Conservation (phyloP, 768 basidiomycete genomes). For the Kwoniella sp. region DNA sequence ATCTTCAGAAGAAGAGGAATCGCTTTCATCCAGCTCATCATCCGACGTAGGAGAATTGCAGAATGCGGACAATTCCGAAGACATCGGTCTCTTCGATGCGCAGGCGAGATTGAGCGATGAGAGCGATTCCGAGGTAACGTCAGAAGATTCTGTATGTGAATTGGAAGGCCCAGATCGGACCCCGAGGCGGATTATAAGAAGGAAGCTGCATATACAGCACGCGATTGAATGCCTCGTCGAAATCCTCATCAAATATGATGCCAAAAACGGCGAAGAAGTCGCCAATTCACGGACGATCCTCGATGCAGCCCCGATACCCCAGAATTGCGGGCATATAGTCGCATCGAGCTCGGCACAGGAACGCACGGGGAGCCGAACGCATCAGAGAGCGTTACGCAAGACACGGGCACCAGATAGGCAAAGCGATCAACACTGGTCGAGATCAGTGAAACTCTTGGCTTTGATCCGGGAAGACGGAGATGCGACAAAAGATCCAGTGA, state of each 20-base stretch:
- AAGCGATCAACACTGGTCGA: slow-evolving; percentile 4
- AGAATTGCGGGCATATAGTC: neutral
- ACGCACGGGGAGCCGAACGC: neutral
- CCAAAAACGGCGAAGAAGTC: neutral
- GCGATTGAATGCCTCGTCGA: neutral
- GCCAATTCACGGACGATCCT: neutral
- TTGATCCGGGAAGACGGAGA: neutral
- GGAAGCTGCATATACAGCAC: neutral
- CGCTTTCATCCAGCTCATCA: slow-evolving; percentile 14
- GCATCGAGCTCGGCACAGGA: neutral
- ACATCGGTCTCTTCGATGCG: neutral
- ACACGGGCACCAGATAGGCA: neutral
- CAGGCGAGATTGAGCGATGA: neutral
- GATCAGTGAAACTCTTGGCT: neutral
- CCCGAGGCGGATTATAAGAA: slow-evolving; percentile 10
- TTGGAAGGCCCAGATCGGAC: slow-evolving; percentile 6
- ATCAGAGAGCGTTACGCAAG: neutral
- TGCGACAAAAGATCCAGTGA: neutral
- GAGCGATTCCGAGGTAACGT: neutral
- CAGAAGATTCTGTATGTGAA: slow-evolving; percentile 1
- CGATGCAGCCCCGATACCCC: neutral
- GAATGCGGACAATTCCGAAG: neutral
- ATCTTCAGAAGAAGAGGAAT: slow-evolving; percentile 21
- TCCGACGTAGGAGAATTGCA: neutral
- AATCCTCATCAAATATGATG: neutral